These are phyloP conservation scores for Phytophthora europaea DNA, from an alignment of 352 stramenopile genomes.

Conservation along the genomic window DNA sequence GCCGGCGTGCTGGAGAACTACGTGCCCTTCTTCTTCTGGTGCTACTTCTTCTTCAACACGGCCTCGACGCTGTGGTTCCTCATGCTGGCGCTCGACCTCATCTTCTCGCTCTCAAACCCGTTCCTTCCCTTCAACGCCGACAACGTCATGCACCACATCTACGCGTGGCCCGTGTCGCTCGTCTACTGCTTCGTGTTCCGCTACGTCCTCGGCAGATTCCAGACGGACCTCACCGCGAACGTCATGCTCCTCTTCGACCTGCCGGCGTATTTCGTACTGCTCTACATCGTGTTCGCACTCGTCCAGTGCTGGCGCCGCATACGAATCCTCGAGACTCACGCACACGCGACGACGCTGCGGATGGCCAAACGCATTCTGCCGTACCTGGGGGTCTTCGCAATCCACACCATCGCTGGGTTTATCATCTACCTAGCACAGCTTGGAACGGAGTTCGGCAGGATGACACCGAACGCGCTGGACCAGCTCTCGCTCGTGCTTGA, in stretches of 20 bases:
- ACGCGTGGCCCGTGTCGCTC: conserved; percentile 77
- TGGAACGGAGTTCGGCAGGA: conserved; percentile 36
- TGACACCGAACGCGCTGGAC: conserved; percentile 70
- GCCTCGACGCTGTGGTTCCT: conserved; percentile 86
- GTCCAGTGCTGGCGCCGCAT: conserved; percentile 77
- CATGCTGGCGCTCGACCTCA: conserved; percentile 87
- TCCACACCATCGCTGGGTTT: conserved; percentile 59
- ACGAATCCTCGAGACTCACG: conserved; percentile 76
- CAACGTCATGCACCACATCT: conserved; percentile 87
- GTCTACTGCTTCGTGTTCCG: conserved; percentile 80
- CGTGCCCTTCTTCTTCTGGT: conserved; percentile 86
- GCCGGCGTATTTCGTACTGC: conserved; percentile 69
- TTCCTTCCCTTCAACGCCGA: conserved; percentile 90
- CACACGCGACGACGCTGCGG: conserved; percentile 76
- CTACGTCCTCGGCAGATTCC: conserved; percentile 55
- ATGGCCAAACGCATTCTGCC: conserved; percentile 90
- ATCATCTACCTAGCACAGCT: conserved; percentile 66
- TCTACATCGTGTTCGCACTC: conserved; percentile 73
- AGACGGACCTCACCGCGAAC: conserved; percentile 41
- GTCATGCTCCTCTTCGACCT: conserved; percentile 79
- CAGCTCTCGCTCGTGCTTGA: conserved; percentile 82
- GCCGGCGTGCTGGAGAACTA: conserved; percentile 51
- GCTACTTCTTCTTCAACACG: conserved; percentile 85
- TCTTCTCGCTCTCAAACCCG: conserved; percentile 90
- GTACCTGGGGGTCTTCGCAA: conserved; percentile 75